Conservation (phyloP, 768 basidiomycete species). For the Thelephora aurantiotincta region DNA sequence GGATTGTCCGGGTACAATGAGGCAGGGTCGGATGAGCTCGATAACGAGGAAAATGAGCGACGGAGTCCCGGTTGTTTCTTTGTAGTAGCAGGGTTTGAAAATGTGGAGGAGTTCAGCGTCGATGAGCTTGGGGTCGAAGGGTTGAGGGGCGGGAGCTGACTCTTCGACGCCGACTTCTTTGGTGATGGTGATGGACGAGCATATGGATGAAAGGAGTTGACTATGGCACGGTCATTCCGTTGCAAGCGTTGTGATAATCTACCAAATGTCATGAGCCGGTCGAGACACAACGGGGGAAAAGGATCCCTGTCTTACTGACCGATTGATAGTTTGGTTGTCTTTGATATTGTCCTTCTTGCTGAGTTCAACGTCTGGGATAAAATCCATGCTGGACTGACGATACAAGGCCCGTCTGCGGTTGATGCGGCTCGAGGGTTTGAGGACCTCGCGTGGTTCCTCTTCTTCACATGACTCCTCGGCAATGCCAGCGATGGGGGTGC, state of each 20-base stretch:
- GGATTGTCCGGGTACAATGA: slow-evolving; percentile 23
- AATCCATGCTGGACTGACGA: slow-evolving; percentile 82
- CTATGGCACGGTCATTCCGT: slow-evolving; percentile 40
- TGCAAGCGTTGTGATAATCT: slow-evolving; percentile 60
- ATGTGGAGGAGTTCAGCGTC: slow-evolving; percentile 36
- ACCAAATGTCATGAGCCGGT: slow-evolving; percentile 10
- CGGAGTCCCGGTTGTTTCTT: slow-evolving; percentile 14
- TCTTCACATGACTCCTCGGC: slow-evolving; percentile 32
- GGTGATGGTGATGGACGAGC: slow-evolving; percentile 22
- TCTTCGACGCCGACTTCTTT: background rate
- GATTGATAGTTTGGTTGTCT: slow-evolving; percentile 40
- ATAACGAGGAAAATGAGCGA: slow-evolving; percentile 24
- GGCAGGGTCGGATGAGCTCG: slow-evolving; percentile 20
- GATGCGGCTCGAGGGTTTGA: slow-evolving; percentile 34
- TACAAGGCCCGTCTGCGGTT: slow-evolving; percentile 46
- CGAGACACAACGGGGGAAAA: slow-evolving; percentile 2
- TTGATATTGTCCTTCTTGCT: slow-evolving; percentile 29
- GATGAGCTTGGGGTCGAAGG: slow-evolving; percentile 54
- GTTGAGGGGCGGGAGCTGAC: slow-evolving; percentile 25
- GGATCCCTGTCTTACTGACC: slow-evolving; percentile 29
- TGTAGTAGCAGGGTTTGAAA: slow-evolving; percentile 6
- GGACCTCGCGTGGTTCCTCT: slow-evolving; percentile 20
- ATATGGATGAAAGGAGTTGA: slow-evolving; percentile 45
- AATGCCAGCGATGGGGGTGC: slow-evolving; percentile 14
- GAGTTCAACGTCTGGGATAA: slow-evolving; percentile 29